Base-by-base conservation (phyloP, 1,284 basidiomycete genomes). In the Cryptococcus sp. region DNA sequence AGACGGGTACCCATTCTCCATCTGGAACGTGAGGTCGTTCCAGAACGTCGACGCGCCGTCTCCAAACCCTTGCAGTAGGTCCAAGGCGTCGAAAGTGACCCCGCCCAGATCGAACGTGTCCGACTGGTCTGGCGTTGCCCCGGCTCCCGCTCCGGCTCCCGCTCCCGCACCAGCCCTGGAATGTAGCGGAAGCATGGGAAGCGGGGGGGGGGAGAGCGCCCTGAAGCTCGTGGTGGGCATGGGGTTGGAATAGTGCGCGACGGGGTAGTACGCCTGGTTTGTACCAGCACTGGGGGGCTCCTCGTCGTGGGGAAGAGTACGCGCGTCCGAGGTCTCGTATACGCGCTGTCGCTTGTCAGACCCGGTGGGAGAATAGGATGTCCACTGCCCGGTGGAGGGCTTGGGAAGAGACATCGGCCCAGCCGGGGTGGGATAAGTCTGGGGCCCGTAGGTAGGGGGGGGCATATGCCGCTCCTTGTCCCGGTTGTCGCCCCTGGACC, bases 41-140 rank as follows among this genome's bases (percentile, higher is more conserved):
- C 69, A 71, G 38, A 71, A 61, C 13, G 49, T 58, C 0, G 62
- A 49, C 0, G 66, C 54, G 13, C 63, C 63, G 36, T 60, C 63
- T 9, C 66, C 62, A 60, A 76, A 76, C 2, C 71, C 73, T 52
- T 73, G 72, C 16, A 76, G 58, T 61, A 76, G 67, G 49, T 74
- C 72, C 23, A 74, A 61, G 7, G 70, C 72, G 59, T 76, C 71
- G 57, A 76, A 76, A 35, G 60, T 69, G 40, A 76, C 70, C 36
- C 69, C 73, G n/a, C 70, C 70, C 21, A 76, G 60, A 55, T 76
- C 73, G 57, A 76, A 76, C 9, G 28, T 33, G 5, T 33, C 28
- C 2, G 57, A 35, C 20, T 56, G 50, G 35, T 65, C 64, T 36
- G 55, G 53, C 3, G 28, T 13, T 33, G 9, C 28, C 28, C 28